Evolutionary conservation across 257 asterid genomes (phyloP), one percentile per base, ranked within the genome.

Genomic region (Thymus mandschuricus): DNA sequence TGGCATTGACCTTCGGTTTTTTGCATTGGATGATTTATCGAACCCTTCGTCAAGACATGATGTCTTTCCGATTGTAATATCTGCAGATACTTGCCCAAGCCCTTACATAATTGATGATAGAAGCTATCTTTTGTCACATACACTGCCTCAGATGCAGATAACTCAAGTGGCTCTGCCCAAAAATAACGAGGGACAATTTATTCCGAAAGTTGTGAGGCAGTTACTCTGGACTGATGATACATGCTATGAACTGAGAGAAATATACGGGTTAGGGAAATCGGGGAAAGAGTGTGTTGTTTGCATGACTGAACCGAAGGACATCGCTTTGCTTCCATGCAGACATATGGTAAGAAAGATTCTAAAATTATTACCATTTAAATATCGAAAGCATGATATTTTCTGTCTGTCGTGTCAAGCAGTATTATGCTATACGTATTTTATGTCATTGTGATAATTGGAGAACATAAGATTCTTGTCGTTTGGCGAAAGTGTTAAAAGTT

Each of bases 251-350:
- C 82, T 88, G 60, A 79, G 90, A 21, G 97, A 88, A 78, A 81
- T 90, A 68, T 90, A 90, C 64, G 97, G 97, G 21, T 81, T 86
- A 48, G 92, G 89, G 44, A 88, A 86, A 74, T 77, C 86, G 1
- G 95, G 91, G 66, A 88, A 85, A 77, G 95, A 90, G 10, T 90
- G 96, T 40, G 88, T 90, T 55, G 82, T 90, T 58, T 90, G 97
- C 88, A 80, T 90, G 89, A 81, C 90, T 15, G 88, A 90, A 72
- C 96, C 87, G 12, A 85, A 86, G 81, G 92, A 86, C 65, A 85
- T 89, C 38, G 86, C 89, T 1, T 85, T 90, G 63, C 84, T 90
- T 66, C 96, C 96, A 27, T 89, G 96, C 84, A 83, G 93, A 71
- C 96, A 89, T 78, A 79, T 87, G 91, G 96, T 89, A 79, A 80